These are phyloP conservation scores for Trichoderma sp. DNA, from an alignment of 2,329 filamentous ascomycete genomes.

Conservation along the genomic window DNA sequence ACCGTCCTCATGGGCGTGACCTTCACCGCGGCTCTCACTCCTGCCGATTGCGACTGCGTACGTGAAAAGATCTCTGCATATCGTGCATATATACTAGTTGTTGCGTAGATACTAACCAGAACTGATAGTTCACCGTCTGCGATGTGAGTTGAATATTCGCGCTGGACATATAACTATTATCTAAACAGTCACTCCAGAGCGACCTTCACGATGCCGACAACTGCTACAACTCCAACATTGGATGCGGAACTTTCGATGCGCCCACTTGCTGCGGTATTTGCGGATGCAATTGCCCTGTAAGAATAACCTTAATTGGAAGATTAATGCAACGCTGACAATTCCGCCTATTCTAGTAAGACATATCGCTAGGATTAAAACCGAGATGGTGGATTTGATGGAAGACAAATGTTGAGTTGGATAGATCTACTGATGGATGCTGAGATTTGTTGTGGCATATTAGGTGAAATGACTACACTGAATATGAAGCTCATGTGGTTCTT, in stretches of 20 bases:
- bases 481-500: neutral
- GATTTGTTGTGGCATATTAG: neutral
- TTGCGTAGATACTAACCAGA: neutral
- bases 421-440: neutral
- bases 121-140: neutral
- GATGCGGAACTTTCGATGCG: slow-evolving; percentile 1
- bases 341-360: neutral
- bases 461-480: neutral
- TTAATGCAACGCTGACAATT: neutral
- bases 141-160: neutral
- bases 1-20: slow-evolving; percentile 3
- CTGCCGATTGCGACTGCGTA: slow-evolving; percentile 8
- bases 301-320: neutral
- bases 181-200: neutral
- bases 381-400: neutral
- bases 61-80: neutral
- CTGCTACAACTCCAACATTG: slow-evolving; percentile 17
- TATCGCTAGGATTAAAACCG: neutral
- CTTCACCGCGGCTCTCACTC: neutral
- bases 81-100: neutral
- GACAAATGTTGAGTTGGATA: neutral
- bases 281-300: slow-evolving; percentile 17
- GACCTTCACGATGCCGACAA: neutral
- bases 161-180: neutral
- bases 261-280: slow-evolving; percentile 16